phyloP scores from a whole-genome alignment of 116 monocot species.

The Phalaenopsis hybrid region DNA sequence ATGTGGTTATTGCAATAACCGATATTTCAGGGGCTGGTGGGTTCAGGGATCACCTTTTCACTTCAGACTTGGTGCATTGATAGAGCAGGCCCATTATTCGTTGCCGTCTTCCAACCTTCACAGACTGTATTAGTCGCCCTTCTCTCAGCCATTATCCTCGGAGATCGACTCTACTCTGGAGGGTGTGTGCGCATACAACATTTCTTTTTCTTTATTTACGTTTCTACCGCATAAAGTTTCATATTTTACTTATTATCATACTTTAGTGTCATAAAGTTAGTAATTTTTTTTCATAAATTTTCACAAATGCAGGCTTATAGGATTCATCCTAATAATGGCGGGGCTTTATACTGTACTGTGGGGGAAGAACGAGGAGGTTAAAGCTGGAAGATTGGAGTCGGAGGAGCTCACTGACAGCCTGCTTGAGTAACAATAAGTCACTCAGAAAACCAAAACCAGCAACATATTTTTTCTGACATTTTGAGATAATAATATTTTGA shows the following conservation, averaged over 20 bases:
- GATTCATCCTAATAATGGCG: constrained; percentile 56
- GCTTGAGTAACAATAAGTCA: constrained; percentile 21
- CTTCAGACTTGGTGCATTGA: constrained; percentile 96
- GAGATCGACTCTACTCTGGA: constrained; percentile 72
- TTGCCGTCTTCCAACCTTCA: constrained; percentile 70
- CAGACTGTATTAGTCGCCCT: constrained; percentile 81
- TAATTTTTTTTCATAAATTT: not conserved
- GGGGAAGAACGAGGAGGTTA: constrained; percentile 79
- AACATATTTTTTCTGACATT: too few relatives aligned
- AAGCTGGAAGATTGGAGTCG: constrained; percentile 6
- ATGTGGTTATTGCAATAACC: too few relatives aligned
- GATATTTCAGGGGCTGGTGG: constrained; percentile 56
- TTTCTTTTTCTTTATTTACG: too few relatives aligned
- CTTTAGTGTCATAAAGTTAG: not conserved
- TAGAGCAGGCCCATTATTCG: constrained; percentile 75
- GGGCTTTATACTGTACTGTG: constrained; percentile 79
- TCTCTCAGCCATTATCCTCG: constrained; percentile 65
- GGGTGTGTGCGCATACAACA: constrained; percentile 54
- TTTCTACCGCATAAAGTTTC: too few relatives aligned
- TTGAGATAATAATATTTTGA: too few relatives aligned
- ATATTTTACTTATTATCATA: too few relatives aligned
- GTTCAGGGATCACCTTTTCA: constrained; percentile 74
- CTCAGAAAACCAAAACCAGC: constrained; percentile 4
- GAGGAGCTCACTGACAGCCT: constrained; percentile 31
- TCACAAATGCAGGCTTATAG: constrained; percentile 46